These are phyloP conservation scores for Leucocoprinus leucothites DNA, from an alignment of 768 basidiomycete species.

Conservation along the genomic window DNA sequence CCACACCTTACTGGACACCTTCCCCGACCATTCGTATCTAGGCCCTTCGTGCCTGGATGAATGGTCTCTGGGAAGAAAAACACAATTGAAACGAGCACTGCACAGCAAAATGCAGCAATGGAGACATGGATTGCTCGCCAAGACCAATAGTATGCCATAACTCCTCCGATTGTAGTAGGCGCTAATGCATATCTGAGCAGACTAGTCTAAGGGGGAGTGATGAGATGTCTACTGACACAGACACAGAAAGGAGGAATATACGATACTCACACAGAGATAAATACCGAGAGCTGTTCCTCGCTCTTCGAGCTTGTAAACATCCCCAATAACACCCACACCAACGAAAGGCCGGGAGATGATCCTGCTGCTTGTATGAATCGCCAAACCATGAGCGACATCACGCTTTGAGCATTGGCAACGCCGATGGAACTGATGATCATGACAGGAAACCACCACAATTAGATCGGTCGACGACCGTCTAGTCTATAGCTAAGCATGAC, in stretches of 20 bases:
- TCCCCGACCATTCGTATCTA: slow-evolving; percentile 32
- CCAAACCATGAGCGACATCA: slow-evolving; percentile 53
- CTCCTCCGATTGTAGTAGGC: slow-evolving; percentile 53
- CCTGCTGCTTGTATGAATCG: slow-evolving; percentile 69
- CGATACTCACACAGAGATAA: slow-evolving; percentile 44
- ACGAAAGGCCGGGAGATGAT: slow-evolving; percentile 53
- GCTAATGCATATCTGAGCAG: slow-evolving; percentile 61
- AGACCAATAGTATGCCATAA: slow-evolving; percentile 54
- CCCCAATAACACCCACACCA: slow-evolving; percentile 60
- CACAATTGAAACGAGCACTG: slow-evolving; percentile 36
- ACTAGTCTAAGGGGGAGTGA: slow-evolving; percentile 31
- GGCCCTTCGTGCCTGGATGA: slow-evolving; percentile 53
- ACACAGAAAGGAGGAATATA: no score
- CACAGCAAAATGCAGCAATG: slow-evolving; percentile 38
- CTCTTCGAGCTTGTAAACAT: slow-evolving; percentile 65
- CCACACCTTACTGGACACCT: slow-evolving; percentile 16
- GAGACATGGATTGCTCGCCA: slow-evolving; percentile 60
- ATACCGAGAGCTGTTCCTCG: slow-evolving; percentile 57
- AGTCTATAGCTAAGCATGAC: not conserved
- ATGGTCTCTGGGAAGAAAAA: slow-evolving; percentile 63
- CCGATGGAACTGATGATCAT: slow-evolving; percentile 59
- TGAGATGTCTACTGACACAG: no score
- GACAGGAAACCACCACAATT: slow-evolving; percentile 57
- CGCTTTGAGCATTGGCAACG: slow-evolving; percentile 42
- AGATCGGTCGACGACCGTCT: slow-evolving; percentile 68